Conservation (phyloP, 176 grass and related monocot species). For the Neostapfia colusana region DNA sequence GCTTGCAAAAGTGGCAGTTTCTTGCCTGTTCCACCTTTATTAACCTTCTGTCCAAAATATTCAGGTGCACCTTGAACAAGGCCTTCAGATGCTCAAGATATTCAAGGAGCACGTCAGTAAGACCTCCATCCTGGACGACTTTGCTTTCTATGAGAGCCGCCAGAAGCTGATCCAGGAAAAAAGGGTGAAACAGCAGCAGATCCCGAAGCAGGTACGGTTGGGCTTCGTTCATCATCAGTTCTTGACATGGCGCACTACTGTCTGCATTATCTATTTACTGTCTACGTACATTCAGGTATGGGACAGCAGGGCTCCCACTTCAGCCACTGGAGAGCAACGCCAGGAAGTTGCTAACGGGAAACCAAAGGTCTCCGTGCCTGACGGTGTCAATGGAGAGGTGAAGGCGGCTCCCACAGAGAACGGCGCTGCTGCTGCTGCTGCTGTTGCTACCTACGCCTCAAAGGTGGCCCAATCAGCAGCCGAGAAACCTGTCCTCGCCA, state of each 20-base stretch:
- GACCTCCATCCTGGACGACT: slow-evolving; percentile 88
- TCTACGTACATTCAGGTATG: slow-evolving; percentile 52
- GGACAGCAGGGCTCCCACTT: slow-evolving; percentile 53
- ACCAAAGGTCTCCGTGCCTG: slow-evolving; percentile 46
- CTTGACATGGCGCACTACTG: background rate
- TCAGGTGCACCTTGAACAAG: slow-evolving; percentile 86
- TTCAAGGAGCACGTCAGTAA: slow-evolving; percentile 85
- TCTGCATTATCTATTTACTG: background rate
- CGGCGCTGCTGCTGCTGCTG: slow-evolving; percentile 20
- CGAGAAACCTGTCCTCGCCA: slow-evolving; percentile 29
- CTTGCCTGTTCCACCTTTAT: background rate
- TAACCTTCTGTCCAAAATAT: background rate
- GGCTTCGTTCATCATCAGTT: background rate
- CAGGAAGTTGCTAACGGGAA: slow-evolving; percentile 46
- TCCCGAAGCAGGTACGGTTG: slow-evolving; percentile 64
- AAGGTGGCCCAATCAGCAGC: slow-evolving; percentile 48
- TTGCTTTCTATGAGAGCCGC: slow-evolving; percentile 84
- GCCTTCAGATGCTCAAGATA: slow-evolving; percentile 88
- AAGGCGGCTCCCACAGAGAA: slow-evolving; percentile 53
- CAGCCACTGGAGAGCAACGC: slow-evolving; percentile 47
- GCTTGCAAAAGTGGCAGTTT: background rate
- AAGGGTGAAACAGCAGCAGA: slow-evolving; percentile 67
- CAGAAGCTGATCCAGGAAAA: slow-evolving; percentile 93
- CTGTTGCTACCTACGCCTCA: slow-evolving; percentile 31
- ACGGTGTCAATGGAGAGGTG: slow-evolving; percentile 48